Base-by-base conservation (phyloP, 2,329 filamentous ascomycete genomes). In the Huntiella bhutanensis region DNA sequence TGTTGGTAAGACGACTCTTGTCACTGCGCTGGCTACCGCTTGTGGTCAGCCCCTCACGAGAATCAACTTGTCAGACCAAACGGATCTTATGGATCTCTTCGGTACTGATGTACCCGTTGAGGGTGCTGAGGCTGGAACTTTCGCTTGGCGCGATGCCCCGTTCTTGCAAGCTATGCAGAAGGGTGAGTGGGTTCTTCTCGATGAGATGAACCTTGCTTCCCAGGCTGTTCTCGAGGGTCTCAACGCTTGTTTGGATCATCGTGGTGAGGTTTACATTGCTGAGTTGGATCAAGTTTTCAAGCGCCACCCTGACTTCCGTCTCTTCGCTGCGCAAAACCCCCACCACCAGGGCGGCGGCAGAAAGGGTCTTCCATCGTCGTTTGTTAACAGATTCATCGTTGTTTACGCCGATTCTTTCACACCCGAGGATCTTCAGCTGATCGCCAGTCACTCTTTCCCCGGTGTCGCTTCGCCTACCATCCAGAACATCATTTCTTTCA, bases 121-220 rank as follows among this genome's bases (percentile, higher is more conserved):
- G 62, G 87, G 86, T n/a, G 85, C 82, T 1, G 77, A 82, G 55
- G 81, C 86, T 5, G 91, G 91, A 1, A 81, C 83, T 50, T 98
- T 98, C 57, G 80, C 83, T 1, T 98, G 91, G 91, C 76, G 86
- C 54, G 88, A 98, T 59, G 91, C 88, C 0, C 87, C 91, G 1
- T 96, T 98, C 58, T 66, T 98, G 15, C 82, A 85, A 58, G 91
- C 91, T 0, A 96, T 98, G 88, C 91, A 96, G 58, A 82, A 76
- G 49, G 91, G 91, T 22, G 83, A 93, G 54, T 98, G 91, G 91
- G 91, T 98, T 8, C 67, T 98, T 22, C 70, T 98, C 0, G 91
- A 98, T 57, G 91, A 98, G 65, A 98, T 98, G 91, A 98, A 98
- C 56, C 65, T 98, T 52, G 91, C 92, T 1, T 96, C 88, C 0